Evolutionary conservation across 495 filamentous ascomycete genomes (phyloP), one percentile per base, ranked within the genome.

Genomic region (Aspergillus nidulans): DNA sequence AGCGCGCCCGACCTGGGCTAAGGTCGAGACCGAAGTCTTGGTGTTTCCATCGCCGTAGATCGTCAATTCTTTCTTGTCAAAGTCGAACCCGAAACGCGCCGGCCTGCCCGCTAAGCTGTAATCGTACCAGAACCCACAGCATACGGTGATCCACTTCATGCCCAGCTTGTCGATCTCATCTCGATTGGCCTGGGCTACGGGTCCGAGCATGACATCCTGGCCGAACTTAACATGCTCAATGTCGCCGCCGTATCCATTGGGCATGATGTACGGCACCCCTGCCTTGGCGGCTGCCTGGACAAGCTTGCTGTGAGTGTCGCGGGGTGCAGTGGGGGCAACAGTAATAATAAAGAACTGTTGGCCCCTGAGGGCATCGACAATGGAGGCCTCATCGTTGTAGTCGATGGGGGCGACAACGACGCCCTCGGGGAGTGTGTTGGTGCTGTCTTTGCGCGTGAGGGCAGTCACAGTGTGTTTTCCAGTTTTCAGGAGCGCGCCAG

Each of bases 301-400:
- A 49, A 89, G 71, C 42, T 74, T 69, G 25, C 48, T 46, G 15
- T 84, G 75, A 1, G 65, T 70, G 1, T 75, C 72, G 4, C 56
- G 59, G 0, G 77, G 68, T 0, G 75, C 74, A 1, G 18, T 54
- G 6, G 69, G 65, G n/a, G 51, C 44, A 53, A 88, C 60, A 5
- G 81, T 84, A 62, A 87, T 85, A 60, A 88, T 69, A n/a, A 89
- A 70, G 32, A 71, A 75, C 21, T 85, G 73, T 52, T 82, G 77
- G 57, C 72, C 77, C 54, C 63, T 61, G 8, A 84, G 74, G 1
- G 77, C 79, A 4, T 59, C 59, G 6, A 78, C 70, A 23, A 85
- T 58, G 34, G 73, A 66, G 10, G 62, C 56, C 3, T 61, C 63
- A 52, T 78, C 62, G 59, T 70, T 62, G 63, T 84, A 84, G 66